Base-by-base conservation (phyloP, 2,329 filamentous ascomycete species). In the Tolypocladium nubicola region DNA sequence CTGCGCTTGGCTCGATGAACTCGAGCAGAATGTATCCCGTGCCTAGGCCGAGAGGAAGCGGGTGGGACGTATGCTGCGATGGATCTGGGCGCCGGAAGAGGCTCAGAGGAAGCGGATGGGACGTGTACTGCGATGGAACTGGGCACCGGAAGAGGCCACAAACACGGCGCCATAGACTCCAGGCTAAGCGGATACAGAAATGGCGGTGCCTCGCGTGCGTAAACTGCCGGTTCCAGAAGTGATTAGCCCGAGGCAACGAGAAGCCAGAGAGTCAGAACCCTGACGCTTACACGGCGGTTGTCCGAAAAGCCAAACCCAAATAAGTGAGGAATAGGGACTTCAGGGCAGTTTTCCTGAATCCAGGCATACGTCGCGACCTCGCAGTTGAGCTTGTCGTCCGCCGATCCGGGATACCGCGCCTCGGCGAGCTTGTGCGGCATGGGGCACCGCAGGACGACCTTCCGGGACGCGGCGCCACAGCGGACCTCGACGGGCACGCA, bases 341-440 rank as follows among this genome's bases (percentile, higher is more conserved):
- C 55, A 10, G 70, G 69, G 58, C 70, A 75, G 52, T 75, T 61
- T 19, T 71, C 62, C 41, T 70, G 61, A 4, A 76, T 63, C 71
- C 70, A 75, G 26, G 69, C 64, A 60, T 71, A 76, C 2, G 71
- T 71, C 2, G 67, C 73, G 14, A 67, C 71, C 63, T 76, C 73
- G 57, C 64, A 64, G 21, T 66, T 60, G 2, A 76, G 33, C 65
- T 76, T 76, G 62, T 76, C 73, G 47, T 77, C 71, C 14, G 67
- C 66, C 53, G 70, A 75, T 4, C 72, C 74, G 11, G 61, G 60
- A 23, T 70, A 55, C 35, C n/a, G 19, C 3, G 55, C 53, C 55
- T 76, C 73, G 16, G 71, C 73, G 6, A 73, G 60, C 54, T 69
- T 68, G 56, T 68, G 65, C 30, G 68, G 66, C 60, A 71, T 59